Base-by-base conservation (phyloP, 192 early-diverging fungal species). In the Coemansia sp. region DNA sequence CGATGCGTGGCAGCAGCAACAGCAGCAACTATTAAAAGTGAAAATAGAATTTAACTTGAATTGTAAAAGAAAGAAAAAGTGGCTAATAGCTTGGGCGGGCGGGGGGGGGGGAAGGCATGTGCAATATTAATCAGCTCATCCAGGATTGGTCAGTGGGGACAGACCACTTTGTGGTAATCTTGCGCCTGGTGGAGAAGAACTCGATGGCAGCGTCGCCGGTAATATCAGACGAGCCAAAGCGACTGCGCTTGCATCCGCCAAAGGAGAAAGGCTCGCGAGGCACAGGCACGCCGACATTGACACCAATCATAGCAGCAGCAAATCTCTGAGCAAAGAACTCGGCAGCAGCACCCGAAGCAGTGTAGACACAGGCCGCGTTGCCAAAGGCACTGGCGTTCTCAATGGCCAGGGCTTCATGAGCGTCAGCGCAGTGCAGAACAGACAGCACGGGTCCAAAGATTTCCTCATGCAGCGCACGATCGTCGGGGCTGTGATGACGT, bases 371-470 rank as follows among this genome's bases (percentile, higher is more conserved):
- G 9, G 91, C 91, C 5, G 88, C 89, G 40, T 91, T 91, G 42
- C 89, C 89, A 51, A 90, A 88, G 13, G 63, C 73, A 50, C 89
- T 91, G 17, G 85, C 86, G 51, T 92, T 93, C 75, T 93, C 93
- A 19, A 94, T 85, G 8, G 61, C 85, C 51, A 94, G 66, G 0
- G 93, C 93, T 63, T 89, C 87, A 31, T 89, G 89, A 21, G 79
- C 73, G 64, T 46, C 72, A 7, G 70, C 62, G 51, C 85, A 85
- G 14, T 84, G 78, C 66, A 88, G 77, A 46, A 94, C 83, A 34
- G 87, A 88, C 57, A 94, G 70, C 7, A 91, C 90, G 0, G 93
- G 93, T 8, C 93, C 93, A 85, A 94, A 94, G 61, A 94, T 93
- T 84, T 94, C 93, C 54, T 88, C 85, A 54, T 88, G 85, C 69